These are phyloP conservation scores for Aquilaria yunnanensis DNA, from an alignment of 345 rosid species.

Conservation along the genomic window DNA sequence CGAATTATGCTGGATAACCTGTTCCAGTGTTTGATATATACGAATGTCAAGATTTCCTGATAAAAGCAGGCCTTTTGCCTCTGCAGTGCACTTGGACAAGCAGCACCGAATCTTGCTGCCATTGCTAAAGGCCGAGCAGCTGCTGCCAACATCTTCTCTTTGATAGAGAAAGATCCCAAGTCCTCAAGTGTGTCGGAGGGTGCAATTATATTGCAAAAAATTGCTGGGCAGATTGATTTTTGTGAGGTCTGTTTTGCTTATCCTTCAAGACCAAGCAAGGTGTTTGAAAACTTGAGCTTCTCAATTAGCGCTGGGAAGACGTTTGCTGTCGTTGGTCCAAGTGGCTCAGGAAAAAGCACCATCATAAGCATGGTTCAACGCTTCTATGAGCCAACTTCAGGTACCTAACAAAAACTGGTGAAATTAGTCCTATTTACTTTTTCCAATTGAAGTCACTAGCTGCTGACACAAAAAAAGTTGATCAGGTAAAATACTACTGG, in stretches of 20 bases:
- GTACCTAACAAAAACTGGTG: conserved; percentile 18
- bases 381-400: conserved; percentile 78
- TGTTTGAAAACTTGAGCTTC: conserved; percentile 67
- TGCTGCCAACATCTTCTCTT: conserved; percentile 50
- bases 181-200: conserved; percentile 22
- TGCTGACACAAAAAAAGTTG: conserved; percentile 6
- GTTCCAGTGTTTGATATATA: not conserved
- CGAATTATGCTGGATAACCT: not conserved
- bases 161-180: conserved; percentile 32
- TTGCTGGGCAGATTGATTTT: conserved; percentile 61
- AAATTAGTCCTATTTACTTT: not conserved
- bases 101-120: conserved; percentile 67
- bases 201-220: conserved; percentile 32
- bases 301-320: conserved; percentile 55
- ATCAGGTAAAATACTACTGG: conserved; percentile 56
- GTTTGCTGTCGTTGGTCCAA: conserved; percentile 74
- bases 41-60: conserved; percentile 9
- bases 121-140: conserved; percentile 70
- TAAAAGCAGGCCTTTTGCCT: conserved; percentile 10
- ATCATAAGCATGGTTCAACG: conserved; percentile 79
- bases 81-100: conserved; percentile 73
- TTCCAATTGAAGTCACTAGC: not conserved
- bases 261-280: conserved; percentile 53
- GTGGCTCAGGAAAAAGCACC: conserved; percentile 93
- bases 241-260: conserved; percentile 49